Conservation (phyloP, 2,329 filamentous ascomycete species). For the Elsinoe australis region DNA sequence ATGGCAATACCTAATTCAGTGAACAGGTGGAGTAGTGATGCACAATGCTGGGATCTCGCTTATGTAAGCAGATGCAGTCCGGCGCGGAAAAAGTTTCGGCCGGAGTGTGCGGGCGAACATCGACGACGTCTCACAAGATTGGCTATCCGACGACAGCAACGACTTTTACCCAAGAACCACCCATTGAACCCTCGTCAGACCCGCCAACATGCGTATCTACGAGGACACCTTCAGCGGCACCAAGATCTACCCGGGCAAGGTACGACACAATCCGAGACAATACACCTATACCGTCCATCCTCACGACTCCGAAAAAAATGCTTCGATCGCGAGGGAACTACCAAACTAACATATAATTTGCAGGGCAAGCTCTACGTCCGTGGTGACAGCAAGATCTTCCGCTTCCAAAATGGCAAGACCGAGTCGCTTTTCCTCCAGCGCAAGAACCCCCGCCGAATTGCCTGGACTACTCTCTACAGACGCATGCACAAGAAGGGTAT, state of each 20-base stretch:
- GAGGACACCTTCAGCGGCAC: slow-evolving; percentile 69
- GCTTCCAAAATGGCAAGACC: slow-evolving; percentile 99
- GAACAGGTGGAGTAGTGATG: no score
- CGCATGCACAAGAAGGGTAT: slow-evolving; percentile 99
- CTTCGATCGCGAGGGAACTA: slow-evolving; percentile 10
- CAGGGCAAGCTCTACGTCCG: slow-evolving; percentile 99
- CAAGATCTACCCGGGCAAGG: slow-evolving; percentile 76
- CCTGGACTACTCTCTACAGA: slow-evolving; percentile 97
- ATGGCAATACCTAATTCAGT: no score
- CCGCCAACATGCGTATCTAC: slow-evolving; percentile 66
- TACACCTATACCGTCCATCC: slow-evolving; percentile 11
- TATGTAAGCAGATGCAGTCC: slow-evolving; percentile 1
- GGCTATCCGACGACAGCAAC: slow-evolving; percentile 12
- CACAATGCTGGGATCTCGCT: no score
- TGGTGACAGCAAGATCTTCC: slow-evolving; percentile 99
- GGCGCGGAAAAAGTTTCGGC: slow-evolving; percentile 16
- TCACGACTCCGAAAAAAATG: slow-evolving; percentile 7
- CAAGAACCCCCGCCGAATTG: slow-evolving; percentile 99
- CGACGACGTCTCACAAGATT: slow-evolving; percentile 16
- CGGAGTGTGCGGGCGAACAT: slow-evolving; percentile 13
- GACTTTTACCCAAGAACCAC: neutral
- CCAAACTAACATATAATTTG: slow-evolving; percentile 24
- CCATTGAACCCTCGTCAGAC: slow-evolving; percentile 22
- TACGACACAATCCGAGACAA: slow-evolving; percentile 37
- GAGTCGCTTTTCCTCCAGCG: slow-evolving; percentile 99